Evolutionary conservation across 75 land plant species (phyloP), one percentile per base, ranked within the genome.

Genomic region (Gnetum montanum): DNA sequence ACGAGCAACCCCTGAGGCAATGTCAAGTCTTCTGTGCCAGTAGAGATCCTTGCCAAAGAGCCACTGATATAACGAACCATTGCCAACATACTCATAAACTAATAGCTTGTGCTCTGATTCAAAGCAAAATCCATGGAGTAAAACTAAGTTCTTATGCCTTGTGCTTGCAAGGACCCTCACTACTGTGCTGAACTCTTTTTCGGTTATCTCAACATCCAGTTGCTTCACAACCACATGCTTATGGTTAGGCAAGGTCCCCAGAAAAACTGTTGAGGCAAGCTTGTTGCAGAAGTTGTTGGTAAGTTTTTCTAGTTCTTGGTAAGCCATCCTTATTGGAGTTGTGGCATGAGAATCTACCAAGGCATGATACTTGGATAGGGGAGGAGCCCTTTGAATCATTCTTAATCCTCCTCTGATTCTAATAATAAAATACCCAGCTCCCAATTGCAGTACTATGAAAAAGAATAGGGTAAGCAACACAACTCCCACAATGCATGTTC

Each of bases 31-130:
- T 23, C 31, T 27, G 8, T 66, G 38, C 68, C 68, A 66, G 34
- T 51, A 29, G 19, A 31, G 36, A 29, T 34, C 54, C 27, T 35
- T 23, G 22, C 55, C 50, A 31, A 70, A 58, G 22, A 63, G 30
- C 62, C 68, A 60, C 46, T 48, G 61, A 38, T 76, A 66, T 18
- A 76, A 58, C 25, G 79, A 76, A 3, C 74, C 68, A 16, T 65
- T 61, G 30, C 35, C 13, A 25, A 70, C 50, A 51, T 65, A 76
- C 64, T 76, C 79, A 47, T 76, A 76, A 49, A 71, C 33, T 11
- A 76, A 43, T 24, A 57, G 7, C 28, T 48, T 61, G 31, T 75
- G 69, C 6, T 58, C 16, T 0, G 47, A 46, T 28, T 76, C 79
- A 54, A 23, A 66, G 46, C 79, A 76, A 37, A 70, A 76, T 4